A percentile compares a stretch with the other conserved stretches of the same genome.
Conservation (phyloP, 2,329 filamentous ascomycete genomes). For the Sphaerulina vaccinii region DNA sequence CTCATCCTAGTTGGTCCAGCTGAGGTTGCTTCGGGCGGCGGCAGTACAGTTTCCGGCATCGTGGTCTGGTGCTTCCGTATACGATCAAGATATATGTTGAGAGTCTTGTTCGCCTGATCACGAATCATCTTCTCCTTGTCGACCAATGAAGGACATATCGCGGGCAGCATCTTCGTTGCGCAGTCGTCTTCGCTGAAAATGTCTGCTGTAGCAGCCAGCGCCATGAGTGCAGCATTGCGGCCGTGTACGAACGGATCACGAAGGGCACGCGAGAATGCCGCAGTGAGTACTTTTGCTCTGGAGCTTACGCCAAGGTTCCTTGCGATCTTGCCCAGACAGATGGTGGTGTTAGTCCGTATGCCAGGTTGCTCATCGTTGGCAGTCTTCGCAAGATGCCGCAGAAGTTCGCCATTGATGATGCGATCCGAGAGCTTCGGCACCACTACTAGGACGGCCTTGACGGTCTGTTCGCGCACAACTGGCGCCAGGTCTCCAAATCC, state of each 20-base stretch:
- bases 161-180: slow-evolving; percentile 77
- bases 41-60: slow-evolving; percentile 78
- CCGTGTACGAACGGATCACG: slow-evolving; percentile 94
- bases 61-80: slow-evolving; percentile 73
- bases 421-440: slow-evolving; percentile 88
- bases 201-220: slow-evolving; percentile 80
- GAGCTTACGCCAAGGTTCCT: slow-evolving; percentile 75
- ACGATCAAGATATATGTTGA: slow-evolving; percentile 80
- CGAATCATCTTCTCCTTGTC: slow-evolving; percentile 95
- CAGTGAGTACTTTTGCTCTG: slow-evolving; percentile 84
- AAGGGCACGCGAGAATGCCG: slow-evolving; percentile 84
- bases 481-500: slow-evolving; percentile 92
- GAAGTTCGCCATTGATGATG: slow-evolving; percentile 86
- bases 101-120: slow-evolving; percentile 84
- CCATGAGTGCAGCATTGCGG: slow-evolving; percentile 82
- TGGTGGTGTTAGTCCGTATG: slow-evolving; percentile 96
- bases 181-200: slow-evolving; percentile 88
- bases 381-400: slow-evolving; percentile 89
- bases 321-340: slow-evolving; percentile 93
- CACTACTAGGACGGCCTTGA: slow-evolving; percentile 87
- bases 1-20: slow-evolving; percentile 64
- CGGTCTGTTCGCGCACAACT: slow-evolving; percentile 88
- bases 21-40: slow-evolving; percentile 57
- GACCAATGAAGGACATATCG: slow-evolving; percentile 77
- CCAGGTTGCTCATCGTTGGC: slow-evolving; percentile 97